phyloP scores from a whole-genome alignment of 768 basidiomycete species.

The Tremella fuciformis region DNA sequence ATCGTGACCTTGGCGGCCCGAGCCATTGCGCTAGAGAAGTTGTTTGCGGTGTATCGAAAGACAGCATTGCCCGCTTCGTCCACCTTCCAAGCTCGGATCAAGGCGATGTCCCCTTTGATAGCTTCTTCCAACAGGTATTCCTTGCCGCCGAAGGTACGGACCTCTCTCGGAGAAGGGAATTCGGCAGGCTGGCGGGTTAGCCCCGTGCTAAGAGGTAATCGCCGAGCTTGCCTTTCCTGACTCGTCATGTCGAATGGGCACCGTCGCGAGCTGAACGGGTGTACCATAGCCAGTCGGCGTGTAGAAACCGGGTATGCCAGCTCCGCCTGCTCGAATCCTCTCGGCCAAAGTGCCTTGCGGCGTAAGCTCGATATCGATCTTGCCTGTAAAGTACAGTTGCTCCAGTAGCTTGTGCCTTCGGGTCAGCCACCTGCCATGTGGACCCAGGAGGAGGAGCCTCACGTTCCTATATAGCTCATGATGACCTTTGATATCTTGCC shows the following conservation, averaged over 20 bases:
- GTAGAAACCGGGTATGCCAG: constrained; percentile 28
- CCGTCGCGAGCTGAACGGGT: background rate
- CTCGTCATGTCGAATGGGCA: too few relatives aligned
- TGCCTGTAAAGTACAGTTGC: constrained; percentile 23
- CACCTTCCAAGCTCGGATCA: constrained; percentile 33
- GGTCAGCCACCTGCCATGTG: constrained; percentile 39
- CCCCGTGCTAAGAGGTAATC: too few relatives aligned
- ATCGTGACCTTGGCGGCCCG: constrained; percentile 27
- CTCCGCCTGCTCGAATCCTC: constrained; percentile 29
- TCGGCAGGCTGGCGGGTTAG: too few relatives aligned
- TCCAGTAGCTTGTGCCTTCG: constrained; percentile 23
- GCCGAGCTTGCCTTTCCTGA: too few relatives aligned
- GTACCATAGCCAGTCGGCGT: constrained; percentile 26
- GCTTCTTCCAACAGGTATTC: constrained; percentile 14
- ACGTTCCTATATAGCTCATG: constrained; percentile 76
- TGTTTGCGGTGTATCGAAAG: constrained; percentile 27
- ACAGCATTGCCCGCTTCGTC: constrained; percentile 34
- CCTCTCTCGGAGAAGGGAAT: constrained; percentile 13
- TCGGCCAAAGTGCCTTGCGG: constrained; percentile 36
- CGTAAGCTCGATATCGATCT: constrained; percentile 24
- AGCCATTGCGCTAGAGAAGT: constrained; percentile 24
- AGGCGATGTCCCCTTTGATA: constrained; percentile 32
- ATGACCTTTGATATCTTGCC: constrained; percentile 48
- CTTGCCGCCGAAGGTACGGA: constrained; percentile 8
- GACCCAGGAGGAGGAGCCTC: constrained; percentile 10